Conservation (phyloP, 768 basidiomycete species). For the Rhizopogon rudus region DNA sequence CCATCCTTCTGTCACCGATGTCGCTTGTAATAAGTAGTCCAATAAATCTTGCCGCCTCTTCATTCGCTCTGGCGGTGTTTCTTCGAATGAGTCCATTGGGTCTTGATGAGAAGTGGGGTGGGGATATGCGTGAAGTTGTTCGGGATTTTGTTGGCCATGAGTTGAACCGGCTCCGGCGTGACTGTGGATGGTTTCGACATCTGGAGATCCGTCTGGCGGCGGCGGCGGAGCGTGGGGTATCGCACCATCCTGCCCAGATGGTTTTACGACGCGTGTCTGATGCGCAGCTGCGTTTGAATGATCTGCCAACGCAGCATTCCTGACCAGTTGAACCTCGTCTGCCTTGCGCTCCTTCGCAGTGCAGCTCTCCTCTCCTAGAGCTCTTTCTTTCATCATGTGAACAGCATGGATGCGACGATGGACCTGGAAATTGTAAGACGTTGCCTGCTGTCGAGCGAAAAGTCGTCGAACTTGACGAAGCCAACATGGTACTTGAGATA, state of each 20-base stretch:
- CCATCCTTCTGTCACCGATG: conserved; percentile 35
- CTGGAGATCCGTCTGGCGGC: background rate
- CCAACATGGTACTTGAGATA: conserved; percentile 27
- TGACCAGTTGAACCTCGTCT: background rate
- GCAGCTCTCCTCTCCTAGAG: background rate
- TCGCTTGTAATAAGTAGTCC: conserved; percentile 28
- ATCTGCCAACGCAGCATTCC: background rate
- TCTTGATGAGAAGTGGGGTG: background rate
- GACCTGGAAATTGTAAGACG: background rate
- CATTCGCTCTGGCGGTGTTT: conserved; percentile 10
- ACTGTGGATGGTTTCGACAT: conserved; percentile 3
- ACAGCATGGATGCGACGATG: conserved; percentile 5
- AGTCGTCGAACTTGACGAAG: conserved; percentile 10
- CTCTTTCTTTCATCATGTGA: background rate
- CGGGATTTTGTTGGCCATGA: conserved; percentile 6
- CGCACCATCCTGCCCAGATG: background rate
- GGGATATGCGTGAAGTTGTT: background rate
- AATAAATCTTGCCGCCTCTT: conserved; percentile 19
- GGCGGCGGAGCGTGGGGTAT: background rate
- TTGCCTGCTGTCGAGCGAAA: conserved; percentile 8
- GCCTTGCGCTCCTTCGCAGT: background rate
- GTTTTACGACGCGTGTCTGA: background rate
- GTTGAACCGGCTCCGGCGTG: conserved; percentile 5
- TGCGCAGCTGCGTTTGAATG: background rate
- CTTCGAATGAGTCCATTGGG: background rate